Evolutionary conservation across 1,139 yeast genomes (phyloP).

Genomic region (Blastobotrys proliferans): DNA sequence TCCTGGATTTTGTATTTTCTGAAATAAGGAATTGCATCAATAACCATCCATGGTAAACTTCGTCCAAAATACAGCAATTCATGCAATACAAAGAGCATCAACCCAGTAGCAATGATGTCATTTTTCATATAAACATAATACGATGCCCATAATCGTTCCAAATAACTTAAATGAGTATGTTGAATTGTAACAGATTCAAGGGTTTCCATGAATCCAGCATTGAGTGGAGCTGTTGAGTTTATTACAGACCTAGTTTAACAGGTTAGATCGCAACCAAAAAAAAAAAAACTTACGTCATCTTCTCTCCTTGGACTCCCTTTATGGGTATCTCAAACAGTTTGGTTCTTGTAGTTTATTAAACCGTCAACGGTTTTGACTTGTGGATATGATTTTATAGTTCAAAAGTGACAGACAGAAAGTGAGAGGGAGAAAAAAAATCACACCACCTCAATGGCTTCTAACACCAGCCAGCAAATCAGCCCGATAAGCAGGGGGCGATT

Average conservation of each 20-base stretch:
- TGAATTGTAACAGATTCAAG: slow-evolving; percentile 16
- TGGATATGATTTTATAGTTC: background rate
- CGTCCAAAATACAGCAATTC: slow-evolving; percentile 84
- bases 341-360: too few species aligned
- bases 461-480: too few species aligned
- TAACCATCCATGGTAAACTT: slow-evolving; percentile 80
- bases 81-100: slow-evolving; percentile 69
- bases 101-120: slow-evolving; percentile 80
- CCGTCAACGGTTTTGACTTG: too few species aligned
- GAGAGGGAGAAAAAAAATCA: background rate
- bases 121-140: slow-evolving; percentile 75
- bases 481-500: too few species aligned
- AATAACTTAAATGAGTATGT: slow-evolving; percentile 21
- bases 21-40: slow-evolving; percentile 74
- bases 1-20: slow-evolving; percentile 78
- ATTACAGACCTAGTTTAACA: slow-evolving; percentile 14
- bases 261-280: background rate
- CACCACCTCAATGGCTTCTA: too few species aligned
- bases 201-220: slow-evolving; percentile 21
- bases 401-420: background rate
- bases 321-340: background rate
- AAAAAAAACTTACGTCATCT: background rate
- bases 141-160: slow-evolving; percentile 78
- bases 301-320: background rate
- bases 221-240: slow-evolving; percentile 20